Conservation (phyloP, 2,329 filamentous ascomycete genomes). For the Hymenoscyphus linearis region DNA sequence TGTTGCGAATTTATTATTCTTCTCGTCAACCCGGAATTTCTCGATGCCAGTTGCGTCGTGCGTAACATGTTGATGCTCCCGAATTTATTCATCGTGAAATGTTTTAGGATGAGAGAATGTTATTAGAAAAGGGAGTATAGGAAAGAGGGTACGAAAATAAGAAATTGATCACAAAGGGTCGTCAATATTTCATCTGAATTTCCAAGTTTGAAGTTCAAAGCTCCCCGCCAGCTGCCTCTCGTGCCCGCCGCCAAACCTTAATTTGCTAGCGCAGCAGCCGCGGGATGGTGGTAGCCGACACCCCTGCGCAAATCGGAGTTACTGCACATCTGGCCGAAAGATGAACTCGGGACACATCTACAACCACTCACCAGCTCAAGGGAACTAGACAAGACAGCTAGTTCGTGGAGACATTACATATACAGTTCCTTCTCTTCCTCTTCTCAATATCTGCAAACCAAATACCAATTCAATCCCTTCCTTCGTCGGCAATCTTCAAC, state of each 20-base stretch:
- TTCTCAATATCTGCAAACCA: background rate
- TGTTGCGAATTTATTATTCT: background rate
- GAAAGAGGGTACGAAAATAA: background rate
- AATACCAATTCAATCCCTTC: background rate
- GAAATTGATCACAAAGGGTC: background rate
- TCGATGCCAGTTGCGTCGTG: background rate
- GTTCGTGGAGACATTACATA: background rate
- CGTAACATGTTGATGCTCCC: background rate
- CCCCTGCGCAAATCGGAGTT: background rate
- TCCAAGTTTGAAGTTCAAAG: background rate
- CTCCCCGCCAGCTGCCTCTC: background rate
- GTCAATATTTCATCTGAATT: background rate
- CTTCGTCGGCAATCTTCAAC: background rate
- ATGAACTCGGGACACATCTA: slow-evolving; percentile 5
- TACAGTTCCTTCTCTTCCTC: background rate
- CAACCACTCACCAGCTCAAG: background rate
- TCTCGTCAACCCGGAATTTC: background rate
- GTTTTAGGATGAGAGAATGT: too few relatives aligned
- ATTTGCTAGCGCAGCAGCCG: background rate
- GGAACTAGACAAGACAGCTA: too few relatives aligned
- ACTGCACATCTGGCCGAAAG: slow-evolving; percentile 6
- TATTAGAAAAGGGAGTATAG: background rate
- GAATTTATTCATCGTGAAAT: background rate
- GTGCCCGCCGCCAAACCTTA: slow-evolving; percentile 4
- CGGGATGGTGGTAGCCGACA: background rate